Evolutionary conservation across 345 rosid genomes (phyloP).

Genomic region (Aquilaria yunnanensis): DNA sequence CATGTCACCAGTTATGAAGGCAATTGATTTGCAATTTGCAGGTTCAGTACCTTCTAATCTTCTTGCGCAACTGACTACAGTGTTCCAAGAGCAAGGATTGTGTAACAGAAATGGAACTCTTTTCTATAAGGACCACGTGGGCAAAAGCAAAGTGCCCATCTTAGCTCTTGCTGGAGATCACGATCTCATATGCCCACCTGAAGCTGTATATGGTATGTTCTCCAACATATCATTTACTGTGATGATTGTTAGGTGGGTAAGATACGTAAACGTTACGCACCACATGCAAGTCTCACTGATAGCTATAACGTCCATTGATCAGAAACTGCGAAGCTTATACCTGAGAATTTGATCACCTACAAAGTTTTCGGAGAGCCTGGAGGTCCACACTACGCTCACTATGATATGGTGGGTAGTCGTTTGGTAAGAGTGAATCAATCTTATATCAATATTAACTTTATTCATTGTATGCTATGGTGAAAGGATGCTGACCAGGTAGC

Average conservation of each 20-base stretch:
- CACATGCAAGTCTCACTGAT: background rate
- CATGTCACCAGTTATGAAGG: too few species aligned
- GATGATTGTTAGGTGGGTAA: too few species aligned
- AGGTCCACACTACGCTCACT: slow-evolving; percentile 86
- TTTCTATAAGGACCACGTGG: slow-evolving; percentile 62
- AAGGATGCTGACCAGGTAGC: too few species aligned
- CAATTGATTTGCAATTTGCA: slow-evolving; percentile 19
- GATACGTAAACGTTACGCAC: too few species aligned
- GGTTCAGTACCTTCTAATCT: slow-evolving; percentile 75
- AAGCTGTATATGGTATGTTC: slow-evolving; percentile 69
- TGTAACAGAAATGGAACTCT: slow-evolving; percentile 50
- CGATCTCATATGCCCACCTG: slow-evolving; percentile 76
- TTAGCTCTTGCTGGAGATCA: slow-evolving; percentile 81
- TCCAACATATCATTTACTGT: background rate
- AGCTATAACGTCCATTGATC: slow-evolving; percentile 18
- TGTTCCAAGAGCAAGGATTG: slow-evolving; percentile 56
- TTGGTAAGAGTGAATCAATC: slow-evolving; percentile 35
- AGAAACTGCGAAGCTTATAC: slow-evolving; percentile 78
- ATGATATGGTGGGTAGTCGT: slow-evolving; percentile 65
- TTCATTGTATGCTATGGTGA: too few species aligned
- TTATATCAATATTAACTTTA: background rate
- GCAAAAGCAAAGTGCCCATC: slow-evolving; percentile 64
- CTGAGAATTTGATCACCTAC: slow-evolving; percentile 45
- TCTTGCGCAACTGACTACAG: slow-evolving; percentile 62
- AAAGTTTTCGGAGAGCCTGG: slow-evolving; percentile 65